phyloP scores from a whole-genome alignment of 495 filamentous ascomycete species.

The Penicillium ucsense region DNA sequence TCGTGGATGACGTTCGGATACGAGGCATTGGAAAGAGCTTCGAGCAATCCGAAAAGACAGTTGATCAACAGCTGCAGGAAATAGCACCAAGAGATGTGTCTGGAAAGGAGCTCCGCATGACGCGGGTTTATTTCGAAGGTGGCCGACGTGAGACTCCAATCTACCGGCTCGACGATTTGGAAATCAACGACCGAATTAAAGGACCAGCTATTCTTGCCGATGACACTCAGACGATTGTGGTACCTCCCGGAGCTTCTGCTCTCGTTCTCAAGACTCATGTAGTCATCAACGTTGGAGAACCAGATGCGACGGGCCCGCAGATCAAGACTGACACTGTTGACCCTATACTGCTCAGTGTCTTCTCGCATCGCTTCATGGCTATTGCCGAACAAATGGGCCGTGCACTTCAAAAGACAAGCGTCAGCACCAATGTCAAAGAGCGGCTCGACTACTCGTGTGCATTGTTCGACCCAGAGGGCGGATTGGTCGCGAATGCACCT shows the following conservation, averaged over 20 bases:
- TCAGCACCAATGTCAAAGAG: slow-evolving; percentile 36
- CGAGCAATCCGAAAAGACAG: slow-evolving; percentile 64
- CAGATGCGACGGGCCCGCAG: slow-evolving; percentile 34
- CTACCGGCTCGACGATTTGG: slow-evolving; percentile 68
- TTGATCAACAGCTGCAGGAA: slow-evolving; percentile 73
- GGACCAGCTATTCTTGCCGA: slow-evolving; percentile 86
- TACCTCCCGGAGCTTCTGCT: slow-evolving; percentile 62
- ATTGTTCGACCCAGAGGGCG: slow-evolving; percentile 29
- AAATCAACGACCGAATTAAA: slow-evolving; percentile 59
- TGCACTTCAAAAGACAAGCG: slow-evolving; percentile 30
- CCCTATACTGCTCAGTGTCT: slow-evolving; percentile 79
- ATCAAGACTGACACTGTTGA: slow-evolving; percentile 29
- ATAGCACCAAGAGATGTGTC: slow-evolving; percentile 37
- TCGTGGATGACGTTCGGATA: slow-evolving; percentile 86
- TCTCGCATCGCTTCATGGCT: slow-evolving; percentile 25
- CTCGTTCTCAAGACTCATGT: slow-evolving; percentile 18
- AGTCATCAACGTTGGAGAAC: slow-evolving; percentile 21
- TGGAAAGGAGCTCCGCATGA: slow-evolving; percentile 20
- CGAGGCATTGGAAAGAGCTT: slow-evolving; percentile 62
- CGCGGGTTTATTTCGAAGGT: slow-evolving; percentile 31
- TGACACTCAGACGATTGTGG: slow-evolving; percentile 85
- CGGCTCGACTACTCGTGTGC: slow-evolving; percentile 36
- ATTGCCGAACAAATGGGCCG: slow-evolving; percentile 40
- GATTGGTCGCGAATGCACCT: slow-evolving; percentile 55
- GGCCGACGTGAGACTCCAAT: slow-evolving; percentile 70